Conservation (phyloP, 768 basidiomycete species). For the Exidia glandulosa region DNA sequence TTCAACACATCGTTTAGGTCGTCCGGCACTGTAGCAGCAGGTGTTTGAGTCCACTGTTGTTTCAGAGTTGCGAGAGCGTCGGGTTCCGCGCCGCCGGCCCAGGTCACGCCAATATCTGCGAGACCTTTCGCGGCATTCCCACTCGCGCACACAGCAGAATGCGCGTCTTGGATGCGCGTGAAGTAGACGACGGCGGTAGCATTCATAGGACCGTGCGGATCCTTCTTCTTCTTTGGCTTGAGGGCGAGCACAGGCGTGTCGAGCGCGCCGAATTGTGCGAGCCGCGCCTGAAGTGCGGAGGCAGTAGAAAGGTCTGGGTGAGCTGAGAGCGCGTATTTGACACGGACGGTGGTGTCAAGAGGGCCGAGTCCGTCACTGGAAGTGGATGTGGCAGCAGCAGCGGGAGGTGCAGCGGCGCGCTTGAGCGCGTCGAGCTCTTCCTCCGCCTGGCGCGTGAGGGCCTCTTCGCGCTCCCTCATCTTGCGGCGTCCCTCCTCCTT, state of each 20-base stretch:
- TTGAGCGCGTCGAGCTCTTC: slow-evolving; percentile 21
- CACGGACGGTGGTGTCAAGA: slow-evolving; percentile 63
- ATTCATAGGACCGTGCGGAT: slow-evolving; percentile 39
- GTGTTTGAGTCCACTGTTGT: slow-evolving; percentile 41
- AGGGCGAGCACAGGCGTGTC: slow-evolving; percentile 65
- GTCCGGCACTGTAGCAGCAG: background rate
- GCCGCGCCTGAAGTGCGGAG: slow-evolving; percentile 35
- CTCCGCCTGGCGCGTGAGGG: slow-evolving; percentile 32
- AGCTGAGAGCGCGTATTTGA: slow-evolving; percentile 53
- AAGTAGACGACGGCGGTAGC: slow-evolving; percentile 70
- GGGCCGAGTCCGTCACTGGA: slow-evolving; percentile 35
- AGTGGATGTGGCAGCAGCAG: slow-evolving; percentile 3
- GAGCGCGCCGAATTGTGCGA: slow-evolving; percentile 49
- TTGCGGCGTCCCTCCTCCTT: slow-evolving; percentile 63
- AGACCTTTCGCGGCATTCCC: slow-evolving; percentile 34
- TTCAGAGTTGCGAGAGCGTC: slow-evolving; percentile 62
- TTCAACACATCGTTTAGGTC: background rate
- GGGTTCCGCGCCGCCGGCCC: slow-evolving; percentile 70
- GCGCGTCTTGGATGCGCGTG: slow-evolving; percentile 63
- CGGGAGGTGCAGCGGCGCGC: slow-evolving; percentile 10
- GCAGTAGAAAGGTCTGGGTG: slow-evolving; percentile 48
- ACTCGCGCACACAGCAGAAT: slow-evolving; percentile 59
- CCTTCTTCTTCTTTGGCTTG: slow-evolving; percentile 49
- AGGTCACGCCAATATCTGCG: slow-evolving; percentile 54
- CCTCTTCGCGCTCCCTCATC: slow-evolving; percentile 55